Conservation (phyloP, 371 early-diverging fungal genomes). For the Apophysomyces sp. region DNA sequence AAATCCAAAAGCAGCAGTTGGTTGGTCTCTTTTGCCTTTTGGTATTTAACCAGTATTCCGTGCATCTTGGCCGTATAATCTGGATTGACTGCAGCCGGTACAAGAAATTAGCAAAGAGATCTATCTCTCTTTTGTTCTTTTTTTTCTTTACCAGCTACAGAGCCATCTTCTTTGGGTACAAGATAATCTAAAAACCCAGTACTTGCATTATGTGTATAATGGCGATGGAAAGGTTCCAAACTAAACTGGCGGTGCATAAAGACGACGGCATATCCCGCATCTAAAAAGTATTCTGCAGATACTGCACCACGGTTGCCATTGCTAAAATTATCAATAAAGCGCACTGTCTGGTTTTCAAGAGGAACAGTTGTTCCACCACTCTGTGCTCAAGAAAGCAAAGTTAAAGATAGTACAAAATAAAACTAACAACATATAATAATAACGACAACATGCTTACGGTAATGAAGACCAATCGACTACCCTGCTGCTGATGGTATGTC, state of each 20-base stretch:
- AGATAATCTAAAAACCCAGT: conserved; percentile 81
- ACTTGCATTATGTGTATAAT: conserved; percentile 80
- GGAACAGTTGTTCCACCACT: conserved; percentile 98
- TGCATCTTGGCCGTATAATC: conserved; percentile 65
- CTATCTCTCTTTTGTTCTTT: neutral
- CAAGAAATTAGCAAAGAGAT: neutral
- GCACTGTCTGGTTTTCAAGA: conserved; percentile 93
- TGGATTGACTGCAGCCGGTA: conserved; percentile 46
- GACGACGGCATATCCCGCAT: conserved; percentile 91
- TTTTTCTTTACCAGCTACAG: conserved; percentile 48
- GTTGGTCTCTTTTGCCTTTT: conserved; percentile 57
- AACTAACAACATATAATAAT: neutral
- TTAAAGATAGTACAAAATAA: neutral
- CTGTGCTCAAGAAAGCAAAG: conserved; percentile 22
- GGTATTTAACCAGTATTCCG: conserved; percentile 53
- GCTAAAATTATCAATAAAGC: conserved; percentile 98
- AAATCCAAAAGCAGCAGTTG: conserved; percentile 82
- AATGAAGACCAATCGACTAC: conserved; percentile 75
- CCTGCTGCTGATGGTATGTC: conserved; percentile 51
- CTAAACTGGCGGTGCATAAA: conserved; percentile 94
- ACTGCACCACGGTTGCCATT: conserved; percentile 96
- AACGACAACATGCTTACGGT: conserved; percentile 53
- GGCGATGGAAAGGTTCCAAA: conserved; percentile 90
- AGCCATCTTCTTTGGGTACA: conserved; percentile 55
- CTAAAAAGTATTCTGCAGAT: conserved; percentile 94